Evolutionary conservation across 164 flowering plant genomes (phyloP), one percentile per base, ranked within the genome.

Genomic region (Aristolochia fimbriata): DNA sequence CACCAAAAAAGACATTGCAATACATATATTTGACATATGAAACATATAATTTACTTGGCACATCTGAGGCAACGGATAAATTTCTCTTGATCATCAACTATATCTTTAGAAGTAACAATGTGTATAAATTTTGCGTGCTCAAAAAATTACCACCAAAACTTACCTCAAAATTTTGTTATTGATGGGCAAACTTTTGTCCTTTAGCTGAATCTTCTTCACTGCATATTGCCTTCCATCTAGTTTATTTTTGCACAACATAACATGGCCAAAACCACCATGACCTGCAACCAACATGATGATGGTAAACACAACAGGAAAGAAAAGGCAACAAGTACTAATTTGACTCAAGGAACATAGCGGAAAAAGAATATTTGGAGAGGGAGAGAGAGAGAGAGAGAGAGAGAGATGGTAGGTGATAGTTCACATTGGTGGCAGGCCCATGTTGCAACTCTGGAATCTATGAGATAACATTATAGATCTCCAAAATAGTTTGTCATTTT

Each of bases 261-360:
- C 99, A 77, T 83, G 87, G 68, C 99, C 99, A 72, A 90, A 93
- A 56, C 96, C 97, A 62, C 99, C 99, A 77, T 83, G 99, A 55
- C 99, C 99, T 93, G 76, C 61, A 31, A 67, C 27, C 66, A 63
- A 54, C 30, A 52, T 20, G 37, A 53, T 20, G 55, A 14, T 13
- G 20, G 23, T 60, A n/a, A 22, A 17, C n/a, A 22, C 53, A 16
- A 4, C 14, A 12, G 16, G 16, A 2, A 50, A 50, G 19, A 50
- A 22, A 16, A 37, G 57, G 57, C 51, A 5, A 24, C n/a, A 63
- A 3, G 43, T 7, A 37, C 43, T 49, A 49, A 17, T 53, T 11
- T 22, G 14, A 19, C 22, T 21, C 13, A 19, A 53, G 27, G n/a
- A 19, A 22, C 16, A 53, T 5, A 53, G 24, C 1, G 22, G 1